Evolutionary conservation across 176 grass and related monocot species (phyloP).

Genomic region (Oryza glumipatula): DNA sequence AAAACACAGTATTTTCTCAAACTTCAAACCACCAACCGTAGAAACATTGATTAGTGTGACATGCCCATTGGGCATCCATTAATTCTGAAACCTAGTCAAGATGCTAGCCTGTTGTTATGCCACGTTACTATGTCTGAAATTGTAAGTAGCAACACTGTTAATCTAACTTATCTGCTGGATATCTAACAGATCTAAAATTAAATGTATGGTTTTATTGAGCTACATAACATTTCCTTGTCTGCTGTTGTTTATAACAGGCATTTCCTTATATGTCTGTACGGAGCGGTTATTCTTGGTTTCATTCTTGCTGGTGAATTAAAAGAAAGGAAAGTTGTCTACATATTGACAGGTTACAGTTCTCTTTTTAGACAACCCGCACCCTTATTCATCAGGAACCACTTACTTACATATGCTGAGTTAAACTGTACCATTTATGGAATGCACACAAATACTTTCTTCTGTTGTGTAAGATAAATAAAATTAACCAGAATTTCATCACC

Average conservation of each 20-base stretch:
- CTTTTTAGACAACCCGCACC: constrained; percentile 19
- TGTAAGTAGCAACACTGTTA: constrained; percentile 7
- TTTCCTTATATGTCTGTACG: constrained; percentile 89
- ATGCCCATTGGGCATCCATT: not conserved
- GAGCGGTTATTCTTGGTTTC: constrained; percentile 57
- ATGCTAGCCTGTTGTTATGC: constrained; percentile 12
- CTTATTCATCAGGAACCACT: constrained; percentile 5
- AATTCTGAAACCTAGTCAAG: not conserved
- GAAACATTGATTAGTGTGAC: not conserved
- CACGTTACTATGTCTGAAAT: not conserved
- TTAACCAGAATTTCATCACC: constrained; percentile 10
- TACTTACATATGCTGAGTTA: not conserved
- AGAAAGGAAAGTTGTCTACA: constrained; percentile 79
- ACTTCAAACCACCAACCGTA: not conserved
- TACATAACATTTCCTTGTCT: constrained; percentile 18
- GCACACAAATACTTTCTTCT: constrained; percentile 10
- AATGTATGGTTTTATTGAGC: constrained; percentile 3
- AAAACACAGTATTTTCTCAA: not conserved
- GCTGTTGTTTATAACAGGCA: constrained; percentile 64
- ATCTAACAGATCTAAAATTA: not conserved
- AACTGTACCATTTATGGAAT: not conserved
- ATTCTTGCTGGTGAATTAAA: constrained; percentile 91
- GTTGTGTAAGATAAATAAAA: not conserved
- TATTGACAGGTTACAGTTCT: constrained; percentile 69
- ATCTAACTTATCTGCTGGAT: constrained; percentile 3